Percentiles rank a stretch among this genome's conserved stretches.
Evolutionary conservation across 257 asterid species (phyloP).

Genomic region (Solanum raphanifolium): DNA sequence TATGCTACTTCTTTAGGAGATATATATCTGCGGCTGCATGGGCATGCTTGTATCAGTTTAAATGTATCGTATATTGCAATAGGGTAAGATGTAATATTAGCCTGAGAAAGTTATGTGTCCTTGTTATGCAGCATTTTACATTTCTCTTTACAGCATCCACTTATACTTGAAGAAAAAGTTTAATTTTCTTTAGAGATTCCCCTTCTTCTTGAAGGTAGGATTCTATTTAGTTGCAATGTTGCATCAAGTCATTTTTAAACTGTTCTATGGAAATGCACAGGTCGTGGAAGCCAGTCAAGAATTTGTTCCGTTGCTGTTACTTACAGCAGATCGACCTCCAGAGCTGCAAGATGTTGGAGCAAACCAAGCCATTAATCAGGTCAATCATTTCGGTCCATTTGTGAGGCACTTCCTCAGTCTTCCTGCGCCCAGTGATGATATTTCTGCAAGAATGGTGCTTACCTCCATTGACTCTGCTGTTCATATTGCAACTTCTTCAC

Average conservation of each 20-base stretch:
- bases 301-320: conserved; percentile 76
- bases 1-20: not conserved
- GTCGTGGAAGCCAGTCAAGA: conserved; percentile 98
- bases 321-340: conserved; percentile 97
- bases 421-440: conserved; percentile 69
- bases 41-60: not conserved
- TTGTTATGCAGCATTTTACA: not conserved
- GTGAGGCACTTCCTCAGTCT: conserved; percentile 67
- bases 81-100: not conserved
- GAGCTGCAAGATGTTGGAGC: conserved; percentile 94
- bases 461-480: conserved; percentile 83
- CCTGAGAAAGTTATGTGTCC: not conserved
- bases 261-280: conserved; percentile 24
- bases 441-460: conserved; percentile 78
- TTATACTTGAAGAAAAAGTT: not conserved
- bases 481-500: conserved; percentile 57
- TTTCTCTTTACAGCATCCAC: not conserved
- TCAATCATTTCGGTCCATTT: conserved; percentile 78
- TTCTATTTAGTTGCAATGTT: not conserved
- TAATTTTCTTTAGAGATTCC: not conserved
- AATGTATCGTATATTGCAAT: not conserved
- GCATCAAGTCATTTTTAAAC: not conserved
- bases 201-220: not conserved
- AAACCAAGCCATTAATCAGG: conserved; percentile 97
- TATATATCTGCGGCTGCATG: not conserved